Evolutionary conservation across 805 yeast species (phyloP).

Genomic region (Babjeviella inositovora): DNA sequence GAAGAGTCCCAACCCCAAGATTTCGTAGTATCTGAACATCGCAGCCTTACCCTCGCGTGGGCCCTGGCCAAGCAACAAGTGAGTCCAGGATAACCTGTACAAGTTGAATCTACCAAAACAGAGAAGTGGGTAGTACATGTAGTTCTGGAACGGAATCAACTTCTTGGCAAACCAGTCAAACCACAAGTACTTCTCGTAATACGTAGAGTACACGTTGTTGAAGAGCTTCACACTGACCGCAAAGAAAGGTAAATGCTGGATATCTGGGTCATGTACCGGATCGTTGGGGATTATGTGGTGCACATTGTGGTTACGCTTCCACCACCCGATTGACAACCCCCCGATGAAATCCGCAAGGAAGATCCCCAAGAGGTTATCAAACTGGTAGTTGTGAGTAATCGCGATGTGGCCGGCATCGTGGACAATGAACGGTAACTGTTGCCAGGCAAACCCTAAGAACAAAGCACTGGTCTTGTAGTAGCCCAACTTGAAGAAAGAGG

Average conservation of each 20-base stretch:
- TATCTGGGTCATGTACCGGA: slow-evolving; percentile 89
- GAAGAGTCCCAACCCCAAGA: slow-evolving; percentile 54
- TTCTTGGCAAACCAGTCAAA: slow-evolving; percentile 50
- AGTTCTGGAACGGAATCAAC: slow-evolving; percentile 49
- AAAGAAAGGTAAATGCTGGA: slow-evolving; percentile 83
- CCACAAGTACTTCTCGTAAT: slow-evolving; percentile 50
- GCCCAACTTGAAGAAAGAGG: slow-evolving; percentile 25
- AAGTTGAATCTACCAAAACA: slow-evolving; percentile 77
- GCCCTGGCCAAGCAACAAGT: slow-evolving; percentile 59
- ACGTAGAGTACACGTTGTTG: slow-evolving; percentile 61
- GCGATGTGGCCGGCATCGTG: slow-evolving; percentile 87
- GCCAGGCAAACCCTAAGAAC: slow-evolving; percentile 69
- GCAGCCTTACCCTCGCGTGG: slow-evolving; percentile 75
- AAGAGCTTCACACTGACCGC: slow-evolving; percentile 67
- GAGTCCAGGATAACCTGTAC: slow-evolving; percentile 69
- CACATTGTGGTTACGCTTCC: slow-evolving; percentile 90
- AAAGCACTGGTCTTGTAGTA: slow-evolving; percentile 43
- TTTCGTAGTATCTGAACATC: slow-evolving; percentile 70
- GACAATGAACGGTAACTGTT: slow-evolving; percentile 73
- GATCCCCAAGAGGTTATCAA: slow-evolving; percentile 64
- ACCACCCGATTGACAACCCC: slow-evolving; percentile 88
- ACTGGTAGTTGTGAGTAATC: slow-evolving; percentile 64
- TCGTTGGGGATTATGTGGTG: slow-evolving; percentile 87
- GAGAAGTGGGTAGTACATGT: slow-evolving; percentile 62
- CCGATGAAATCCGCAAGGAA: slow-evolving; percentile 66